Percentiles rank a stretch among this genome's conserved stretches.
Conservation (phyloP, 768 basidiomycete genomes). For the Tephrocybe rancida region DNA sequence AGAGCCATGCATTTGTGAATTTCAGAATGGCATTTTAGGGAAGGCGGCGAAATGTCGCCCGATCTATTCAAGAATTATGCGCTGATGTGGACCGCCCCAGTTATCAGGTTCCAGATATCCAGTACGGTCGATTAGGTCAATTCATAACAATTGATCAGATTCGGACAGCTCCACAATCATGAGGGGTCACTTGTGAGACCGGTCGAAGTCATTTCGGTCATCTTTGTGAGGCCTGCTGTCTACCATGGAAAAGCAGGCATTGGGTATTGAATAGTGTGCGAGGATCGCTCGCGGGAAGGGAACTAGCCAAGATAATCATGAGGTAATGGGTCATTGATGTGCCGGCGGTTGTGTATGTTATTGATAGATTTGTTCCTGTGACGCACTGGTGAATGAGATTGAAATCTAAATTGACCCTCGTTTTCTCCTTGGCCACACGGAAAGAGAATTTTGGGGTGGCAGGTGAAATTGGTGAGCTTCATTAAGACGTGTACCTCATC, state of each 20-base stretch:
- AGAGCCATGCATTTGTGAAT: too few relatives aligned
- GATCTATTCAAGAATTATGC: too few relatives aligned
- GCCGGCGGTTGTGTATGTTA: conserved; percentile 29
- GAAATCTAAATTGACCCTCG: neutral
- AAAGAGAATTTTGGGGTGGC: neutral
- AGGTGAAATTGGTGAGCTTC: neutral
- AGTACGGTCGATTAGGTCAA: conserved; percentile 9
- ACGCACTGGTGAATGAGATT: conserved; percentile 28
- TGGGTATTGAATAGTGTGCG: neutral
- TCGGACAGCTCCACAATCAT: conserved; percentile 41
- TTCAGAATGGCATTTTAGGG: too few relatives aligned
- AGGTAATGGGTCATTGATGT: conserved; percentile 26
- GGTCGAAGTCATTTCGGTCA: conserved; percentile 7
- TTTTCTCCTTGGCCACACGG: neutral
- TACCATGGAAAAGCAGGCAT: neutral
- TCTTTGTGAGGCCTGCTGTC: too few relatives aligned
- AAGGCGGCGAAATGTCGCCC: too few relatives aligned
- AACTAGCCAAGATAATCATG: conserved; percentile 10
- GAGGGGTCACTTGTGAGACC: conserved; percentile 27
- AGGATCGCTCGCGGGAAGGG: conserved; percentile 7
- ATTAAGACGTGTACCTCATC: neutral
- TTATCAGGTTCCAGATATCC: neutral
- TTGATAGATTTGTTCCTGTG: conserved; percentile 35
- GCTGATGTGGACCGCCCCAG: too few relatives aligned
- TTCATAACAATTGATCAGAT: conserved; percentile 15